Evolutionary conservation across 139 green algal species (phyloP).

Genomic region (Chlamydomonas sp.): DNA sequence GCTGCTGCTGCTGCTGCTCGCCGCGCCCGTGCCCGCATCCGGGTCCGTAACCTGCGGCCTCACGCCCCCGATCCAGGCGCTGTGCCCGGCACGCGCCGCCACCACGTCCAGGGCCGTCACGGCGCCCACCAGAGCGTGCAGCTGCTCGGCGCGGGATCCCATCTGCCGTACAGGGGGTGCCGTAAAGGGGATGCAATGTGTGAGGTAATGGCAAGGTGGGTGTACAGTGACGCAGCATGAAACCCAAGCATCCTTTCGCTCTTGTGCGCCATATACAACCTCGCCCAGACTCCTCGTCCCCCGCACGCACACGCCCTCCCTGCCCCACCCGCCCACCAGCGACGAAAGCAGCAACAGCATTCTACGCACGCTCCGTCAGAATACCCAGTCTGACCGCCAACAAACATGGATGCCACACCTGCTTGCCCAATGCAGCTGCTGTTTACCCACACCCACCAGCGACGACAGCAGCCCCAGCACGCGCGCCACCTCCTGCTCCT

Average conservation of each 20-base stretch:
- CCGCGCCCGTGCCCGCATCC: no score
- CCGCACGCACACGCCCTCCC: no score
- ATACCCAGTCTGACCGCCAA: no score
- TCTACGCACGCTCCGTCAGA: no score
- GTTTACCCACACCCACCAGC: slow-evolving; percentile 38
- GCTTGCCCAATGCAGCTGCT: neutral
- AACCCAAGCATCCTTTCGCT: no score
- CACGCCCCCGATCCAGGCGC: slow-evolving; percentile 61
- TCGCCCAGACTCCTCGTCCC: no score
- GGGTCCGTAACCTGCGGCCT: slow-evolving; percentile 18
- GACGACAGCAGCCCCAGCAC: slow-evolving; percentile 65
- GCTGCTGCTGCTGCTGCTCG: no score
- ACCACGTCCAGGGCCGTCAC: slow-evolving; percentile 75
- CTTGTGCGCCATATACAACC: no score
- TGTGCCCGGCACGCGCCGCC: slow-evolving; percentile 68
- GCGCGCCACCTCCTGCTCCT: slow-evolving; percentile 66
- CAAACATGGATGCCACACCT: neutral
- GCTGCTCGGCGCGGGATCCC: neutral
- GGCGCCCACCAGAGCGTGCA: slow-evolving; percentile 52
- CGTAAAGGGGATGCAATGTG: neutral
- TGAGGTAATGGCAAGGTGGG: no score
- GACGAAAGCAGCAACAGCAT: no score
- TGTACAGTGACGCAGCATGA: no score
- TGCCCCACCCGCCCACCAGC: no score
- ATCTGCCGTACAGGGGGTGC: neutral